Conservation (phyloP, 768 basidiomycete species). For the Kwoniella bestiolae region DNA sequence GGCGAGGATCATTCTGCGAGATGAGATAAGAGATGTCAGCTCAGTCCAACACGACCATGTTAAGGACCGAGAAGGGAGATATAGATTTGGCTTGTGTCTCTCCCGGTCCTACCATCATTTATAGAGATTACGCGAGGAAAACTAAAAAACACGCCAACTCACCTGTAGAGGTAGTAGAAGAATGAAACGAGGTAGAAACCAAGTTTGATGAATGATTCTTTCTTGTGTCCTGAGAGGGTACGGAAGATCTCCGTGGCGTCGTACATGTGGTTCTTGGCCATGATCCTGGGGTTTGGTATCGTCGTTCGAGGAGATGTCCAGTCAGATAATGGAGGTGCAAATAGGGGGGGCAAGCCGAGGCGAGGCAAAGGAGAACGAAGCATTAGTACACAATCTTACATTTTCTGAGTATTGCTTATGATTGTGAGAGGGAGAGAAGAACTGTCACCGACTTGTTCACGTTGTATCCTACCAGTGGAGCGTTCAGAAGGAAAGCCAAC, state of each 20-base stretch:
- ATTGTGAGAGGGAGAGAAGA: not conserved
- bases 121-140: too few species aligned
- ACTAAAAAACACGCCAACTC: too few species aligned
- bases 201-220: slow-evolving; percentile 92
- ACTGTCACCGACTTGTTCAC: slow-evolving; percentile 79
- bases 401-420: too few species aligned
- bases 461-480: slow-evolving; percentile 83
- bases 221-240: slow-evolving; percentile 89
- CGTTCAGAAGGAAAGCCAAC: slow-evolving; percentile 87
- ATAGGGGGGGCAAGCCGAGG: not conserved
- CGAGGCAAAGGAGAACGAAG: not conserved
- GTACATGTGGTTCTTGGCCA: slow-evolving; percentile 94
- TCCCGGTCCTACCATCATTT: too few species aligned
- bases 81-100: too few species aligned
- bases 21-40: too few species aligned
- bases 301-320: too few species aligned
- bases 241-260: slow-evolving; percentile 99
- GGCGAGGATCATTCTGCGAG: slow-evolving; percentile 83
- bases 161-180: slow-evolving; percentile 78
- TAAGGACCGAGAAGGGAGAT: not conserved
- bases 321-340: not conserved
- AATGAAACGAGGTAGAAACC: slow-evolving; percentile 61
- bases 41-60: too few species aligned
- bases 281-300: slow-evolving; percentile 69
- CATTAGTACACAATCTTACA: slow-evolving; percentile 5